phyloP scores from a whole-genome alignment of 2,329 filamentous ascomycete species.

The Talaromyces sp. region DNA sequence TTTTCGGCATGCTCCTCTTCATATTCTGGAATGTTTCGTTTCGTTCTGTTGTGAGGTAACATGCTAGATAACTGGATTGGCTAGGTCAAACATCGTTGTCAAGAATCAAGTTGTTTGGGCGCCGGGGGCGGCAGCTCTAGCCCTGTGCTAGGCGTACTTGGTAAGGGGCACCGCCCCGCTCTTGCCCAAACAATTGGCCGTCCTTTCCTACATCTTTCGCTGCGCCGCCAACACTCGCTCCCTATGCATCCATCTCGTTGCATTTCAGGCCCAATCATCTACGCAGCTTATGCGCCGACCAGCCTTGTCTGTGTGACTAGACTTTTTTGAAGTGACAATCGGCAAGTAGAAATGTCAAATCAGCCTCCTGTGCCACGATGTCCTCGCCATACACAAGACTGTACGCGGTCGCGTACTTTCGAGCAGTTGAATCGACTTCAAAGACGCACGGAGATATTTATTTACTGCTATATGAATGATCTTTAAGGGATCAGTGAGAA shows the following conservation, averaged over 20 bases:
- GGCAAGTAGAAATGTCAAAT: not conserved
- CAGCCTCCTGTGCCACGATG: not conserved
- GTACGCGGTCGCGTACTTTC: not conserved
- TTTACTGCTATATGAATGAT: not conserved
- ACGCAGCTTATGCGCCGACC: not conserved
- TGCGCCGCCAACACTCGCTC: not conserved
- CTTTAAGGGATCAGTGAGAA: not conserved
- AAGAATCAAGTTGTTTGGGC: not conserved
- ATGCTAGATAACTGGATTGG: constrained; percentile 2
- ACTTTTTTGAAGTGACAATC: too few relatives aligned
- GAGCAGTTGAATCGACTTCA: not conserved
- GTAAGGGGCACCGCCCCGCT: not conserved
- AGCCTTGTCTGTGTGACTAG: constrained; percentile 1
- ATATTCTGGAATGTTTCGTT: not conserved
- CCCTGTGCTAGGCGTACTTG: not conserved
- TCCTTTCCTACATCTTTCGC: not conserved
- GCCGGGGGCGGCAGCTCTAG: not conserved
- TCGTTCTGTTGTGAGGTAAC: not conserved
- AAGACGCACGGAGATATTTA: not conserved
- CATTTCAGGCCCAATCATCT: not conserved
- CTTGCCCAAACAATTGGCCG: constrained; percentile 5
- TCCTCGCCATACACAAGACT: not conserved
- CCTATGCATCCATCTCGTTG: not conserved
- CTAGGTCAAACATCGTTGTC: not conserved
- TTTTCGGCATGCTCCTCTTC: not conserved